Base-by-base conservation (phyloP, 352 stramenopile genomes). In the Aphanomyces stellatus region DNA sequence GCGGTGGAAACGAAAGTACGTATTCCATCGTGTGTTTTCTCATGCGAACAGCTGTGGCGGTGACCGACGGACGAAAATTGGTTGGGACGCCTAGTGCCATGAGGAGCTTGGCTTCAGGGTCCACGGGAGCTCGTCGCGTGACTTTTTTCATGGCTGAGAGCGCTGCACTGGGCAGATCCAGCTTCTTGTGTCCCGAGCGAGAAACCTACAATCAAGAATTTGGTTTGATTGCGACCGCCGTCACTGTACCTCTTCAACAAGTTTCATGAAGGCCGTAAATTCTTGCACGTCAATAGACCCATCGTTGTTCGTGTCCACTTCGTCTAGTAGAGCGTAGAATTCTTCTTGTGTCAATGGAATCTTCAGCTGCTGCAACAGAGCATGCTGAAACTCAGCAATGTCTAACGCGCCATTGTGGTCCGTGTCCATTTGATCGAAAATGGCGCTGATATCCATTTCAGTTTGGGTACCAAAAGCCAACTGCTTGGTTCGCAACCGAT, bases 121-220 rank as follows among this genome's bases (percentile, higher is more conserved):
- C 81, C 56, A 89, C 74, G 13, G 82, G 80, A 1, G 72, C 82
- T 25, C 84, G 80, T 2, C 82, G 72, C 19, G 87, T 74, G 11
- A 93, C 73, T 48, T 93, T 92, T 60, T 90, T 90, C 74, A 92
- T 88, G 7, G 78, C 84, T 10, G 80, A 84, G 42, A 80, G 79
- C 1, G 81, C 81, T 17, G 22, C 31, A 22, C 43, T 51, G 15
- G 57, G 15, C 24, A 71, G n/a, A 25, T 53, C 30, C 22, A 22
- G 8, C 34, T 56, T 40, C 2, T 87, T 72, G 7, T 4, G 10
- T 7, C 37, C 33, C 53, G 53, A 43, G 6, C 8, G 8, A 10
- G 46, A 55, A 7, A 25, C 46, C 25, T 64, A 64, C 43, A 51
- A 51, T 17, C 37, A 8, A 43, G 37, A 8, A n/a, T n/a, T n/a